phyloP scores from a whole-genome alignment of 352 stramenopile species.

The Globisporangium mamillatum region DNA sequence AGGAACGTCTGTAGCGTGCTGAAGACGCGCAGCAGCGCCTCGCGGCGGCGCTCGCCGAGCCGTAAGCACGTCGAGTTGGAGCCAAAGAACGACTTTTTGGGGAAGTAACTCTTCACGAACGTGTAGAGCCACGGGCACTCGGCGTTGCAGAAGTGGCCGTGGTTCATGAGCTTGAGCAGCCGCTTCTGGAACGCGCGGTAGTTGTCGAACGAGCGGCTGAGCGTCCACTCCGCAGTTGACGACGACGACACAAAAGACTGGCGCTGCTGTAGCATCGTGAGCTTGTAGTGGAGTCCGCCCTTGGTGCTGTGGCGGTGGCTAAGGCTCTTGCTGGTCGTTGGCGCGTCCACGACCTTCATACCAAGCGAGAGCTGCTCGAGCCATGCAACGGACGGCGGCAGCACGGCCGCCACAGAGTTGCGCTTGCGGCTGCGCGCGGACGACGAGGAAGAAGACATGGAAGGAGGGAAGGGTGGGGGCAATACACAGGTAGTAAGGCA shows the following conservation, averaged over 20 bases:
- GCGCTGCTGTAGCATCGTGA: neutral
- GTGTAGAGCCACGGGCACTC: conserved; percentile 44
- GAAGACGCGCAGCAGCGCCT: conserved; percentile 27
- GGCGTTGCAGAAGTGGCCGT: conserved; percentile 33
- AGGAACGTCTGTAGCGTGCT: conserved; percentile 37
- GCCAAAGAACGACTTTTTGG: conserved; percentile 24
- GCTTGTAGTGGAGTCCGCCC: conserved; percentile 1
- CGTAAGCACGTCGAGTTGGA: conserved; percentile 1
- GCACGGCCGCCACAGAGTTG: conserved; percentile 1
- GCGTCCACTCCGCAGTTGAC: neutral
- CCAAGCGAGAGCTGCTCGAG: conserved; percentile 5
- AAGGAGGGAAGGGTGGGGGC: no score
- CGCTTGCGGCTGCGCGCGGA: conserved; percentile 6
- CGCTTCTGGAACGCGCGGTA: conserved; percentile 34
- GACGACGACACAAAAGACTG: neutral
- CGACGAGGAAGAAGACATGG: neutral
- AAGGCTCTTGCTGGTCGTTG: neutral
- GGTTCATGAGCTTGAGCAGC: conserved; percentile 30
- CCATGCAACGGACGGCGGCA: conserved; percentile 8
- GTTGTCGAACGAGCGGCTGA: conserved; percentile 22
- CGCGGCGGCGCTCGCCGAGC: conserved; percentile 19
- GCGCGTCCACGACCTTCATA: neutral
- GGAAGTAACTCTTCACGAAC: conserved; percentile 44
- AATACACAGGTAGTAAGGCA: neutral
- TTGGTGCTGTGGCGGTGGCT: neutral